A percentile compares a stretch with the other conserved stretches of the same genome.
Evolutionary conservation across 352 stramenopile genomes (phyloP).

Genomic region (Discostella stelligera): DNA sequence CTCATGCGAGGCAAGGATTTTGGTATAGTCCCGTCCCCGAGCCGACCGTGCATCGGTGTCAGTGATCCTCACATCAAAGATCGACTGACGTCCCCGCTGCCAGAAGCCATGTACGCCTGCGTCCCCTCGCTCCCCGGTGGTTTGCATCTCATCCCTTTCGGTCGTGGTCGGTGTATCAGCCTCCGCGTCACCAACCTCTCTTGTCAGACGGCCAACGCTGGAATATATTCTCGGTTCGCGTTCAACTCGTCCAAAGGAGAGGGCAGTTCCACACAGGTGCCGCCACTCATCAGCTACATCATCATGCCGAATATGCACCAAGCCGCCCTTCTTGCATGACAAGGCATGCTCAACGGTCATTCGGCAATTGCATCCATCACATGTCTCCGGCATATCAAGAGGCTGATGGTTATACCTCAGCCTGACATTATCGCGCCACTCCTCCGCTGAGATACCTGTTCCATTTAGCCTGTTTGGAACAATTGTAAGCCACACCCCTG

Average conservation of each 20-base stretch:
- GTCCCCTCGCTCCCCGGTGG: background rate
- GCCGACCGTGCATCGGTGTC: constrained; percentile 20
- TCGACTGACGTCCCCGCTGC: constrained; percentile 7
- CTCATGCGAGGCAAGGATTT: constrained; percentile 27
- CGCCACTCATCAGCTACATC: constrained; percentile 30
- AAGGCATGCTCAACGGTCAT: constrained; percentile 48
- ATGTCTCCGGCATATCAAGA: constrained; percentile 16
- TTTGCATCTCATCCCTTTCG: background rate
- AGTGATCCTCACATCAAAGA: constrained; percentile 44
- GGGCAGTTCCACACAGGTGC: constrained; percentile 12
- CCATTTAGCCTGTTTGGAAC: constrained; percentile 20
- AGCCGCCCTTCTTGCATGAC: constrained; percentile 38
- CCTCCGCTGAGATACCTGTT: constrained; percentile 27
- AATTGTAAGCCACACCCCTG: constrained; percentile 15
- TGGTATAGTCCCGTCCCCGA: constrained; percentile 14
- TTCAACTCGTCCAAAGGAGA: constrained; percentile 5
- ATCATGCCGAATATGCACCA: constrained; percentile 45
- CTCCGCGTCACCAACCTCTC: background rate
- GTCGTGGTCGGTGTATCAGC: background rate
- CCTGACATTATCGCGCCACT: constrained; percentile 38
- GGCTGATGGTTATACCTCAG: constrained; percentile 31
- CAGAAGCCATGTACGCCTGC: constrained; percentile 23
- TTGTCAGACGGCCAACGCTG: background rate
- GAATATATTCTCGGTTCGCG: constrained; percentile 30
- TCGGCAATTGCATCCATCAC: constrained; percentile 37